Evolutionary conservation across 495 filamentous ascomycete species (phyloP).

Genomic region (Neurospora africana): DNA sequence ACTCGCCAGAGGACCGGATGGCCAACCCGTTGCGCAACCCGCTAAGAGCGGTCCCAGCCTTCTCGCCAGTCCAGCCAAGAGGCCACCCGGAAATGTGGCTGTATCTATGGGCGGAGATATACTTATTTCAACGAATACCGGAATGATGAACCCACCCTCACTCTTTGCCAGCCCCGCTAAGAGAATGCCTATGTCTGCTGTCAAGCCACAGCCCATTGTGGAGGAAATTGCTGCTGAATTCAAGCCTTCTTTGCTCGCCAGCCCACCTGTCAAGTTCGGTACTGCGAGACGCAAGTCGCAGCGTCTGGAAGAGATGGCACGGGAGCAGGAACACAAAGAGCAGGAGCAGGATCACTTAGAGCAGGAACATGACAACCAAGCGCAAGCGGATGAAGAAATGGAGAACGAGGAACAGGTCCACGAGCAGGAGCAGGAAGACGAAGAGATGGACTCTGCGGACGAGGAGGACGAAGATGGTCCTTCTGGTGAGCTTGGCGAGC

Average conservation of each 20-base stretch:
- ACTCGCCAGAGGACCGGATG: neutral
- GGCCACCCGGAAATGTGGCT: neutral
- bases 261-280: neutral
- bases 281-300: neutral
- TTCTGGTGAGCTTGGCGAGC: neutral
- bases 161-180: neutral
- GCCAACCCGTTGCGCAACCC: neutral
- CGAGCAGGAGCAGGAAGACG: neutral
- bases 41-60: neutral
- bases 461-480: neutral
- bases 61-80: neutral
- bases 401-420: neutral
- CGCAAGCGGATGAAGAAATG: neutral
- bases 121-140: neutral
- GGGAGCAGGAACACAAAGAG: neutral
- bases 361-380: neutral
- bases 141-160: neutral
- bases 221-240: neutral
- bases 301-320: neutral
- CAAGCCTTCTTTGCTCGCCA: constrained; percentile 29
- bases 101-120: neutral
- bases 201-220: neutral
- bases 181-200: neutral
- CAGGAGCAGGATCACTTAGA: neutral
- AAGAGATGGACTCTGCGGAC: constrained; percentile 7